Percentiles rank a stretch among this genome's conserved stretches.
Evolutionary conservation across 1,284 basidiomycete genomes (phyloP).

Genomic region (Trichosporon sp.): DNA sequence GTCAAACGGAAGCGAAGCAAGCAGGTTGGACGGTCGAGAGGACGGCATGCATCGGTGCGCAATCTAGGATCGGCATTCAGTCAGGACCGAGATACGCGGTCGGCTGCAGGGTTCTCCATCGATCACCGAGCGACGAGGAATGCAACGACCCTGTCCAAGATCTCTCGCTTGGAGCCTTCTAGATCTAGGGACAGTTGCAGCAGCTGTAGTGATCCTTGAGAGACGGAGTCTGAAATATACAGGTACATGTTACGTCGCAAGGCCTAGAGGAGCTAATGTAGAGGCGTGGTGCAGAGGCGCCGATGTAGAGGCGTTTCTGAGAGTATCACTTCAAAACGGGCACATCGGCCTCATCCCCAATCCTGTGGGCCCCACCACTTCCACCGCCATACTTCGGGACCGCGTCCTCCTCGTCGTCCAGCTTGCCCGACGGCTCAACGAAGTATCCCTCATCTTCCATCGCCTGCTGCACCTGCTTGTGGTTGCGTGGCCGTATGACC

Average conservation of each 20-base stretch:
- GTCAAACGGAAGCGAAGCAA: neutral
- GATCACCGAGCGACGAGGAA: too few species aligned
- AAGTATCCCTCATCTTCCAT: neutral
- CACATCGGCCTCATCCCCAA: neutral
- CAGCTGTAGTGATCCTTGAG: too few species aligned
- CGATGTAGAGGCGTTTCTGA: too few species aligned
- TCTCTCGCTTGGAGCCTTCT: too few species aligned
- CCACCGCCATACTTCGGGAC: neutral
- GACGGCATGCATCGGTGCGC: neutral
- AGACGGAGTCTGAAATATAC: too few species aligned
- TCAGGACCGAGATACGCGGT: neutral
- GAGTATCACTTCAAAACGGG: neutral
- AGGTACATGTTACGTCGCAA: too few species aligned
- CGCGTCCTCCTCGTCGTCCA: neutral
- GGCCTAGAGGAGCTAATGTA: too few species aligned
- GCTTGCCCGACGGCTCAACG: neutral
- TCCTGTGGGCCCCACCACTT: neutral
- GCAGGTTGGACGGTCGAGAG: too few species aligned
- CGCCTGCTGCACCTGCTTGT: neutral
- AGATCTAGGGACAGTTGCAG: too few species aligned
- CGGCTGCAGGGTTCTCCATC: neutral
- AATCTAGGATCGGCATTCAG: neutral
- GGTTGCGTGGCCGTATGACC: constrained; percentile 4
- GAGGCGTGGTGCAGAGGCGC: too few species aligned
- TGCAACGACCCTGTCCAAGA: too few species aligned